Evolutionary conservation across 2,329 filamentous ascomycete species (phyloP).

Genomic region (Pseudogymnoascus sp.): DNA sequence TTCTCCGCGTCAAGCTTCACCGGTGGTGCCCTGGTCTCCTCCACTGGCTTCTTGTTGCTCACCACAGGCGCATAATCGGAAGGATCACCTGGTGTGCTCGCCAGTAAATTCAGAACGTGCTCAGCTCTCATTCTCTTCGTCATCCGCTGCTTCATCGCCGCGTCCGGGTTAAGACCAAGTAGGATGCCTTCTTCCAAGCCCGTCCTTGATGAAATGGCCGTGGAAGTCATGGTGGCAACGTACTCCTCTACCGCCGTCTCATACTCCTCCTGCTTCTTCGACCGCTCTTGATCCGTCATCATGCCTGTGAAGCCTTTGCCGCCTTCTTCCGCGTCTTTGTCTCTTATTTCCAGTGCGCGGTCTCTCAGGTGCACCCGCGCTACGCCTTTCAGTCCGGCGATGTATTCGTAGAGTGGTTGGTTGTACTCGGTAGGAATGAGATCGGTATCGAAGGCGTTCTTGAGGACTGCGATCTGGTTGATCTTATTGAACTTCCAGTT

Average conservation of each 20-base stretch:
- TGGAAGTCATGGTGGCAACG: constrained; percentile 22
- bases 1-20: constrained; percentile 39
- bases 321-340: constrained; percentile 47
- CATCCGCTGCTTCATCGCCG: constrained; percentile 46
- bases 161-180: constrained; percentile 35
- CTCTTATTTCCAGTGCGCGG: constrained; percentile 54
- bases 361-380: constrained; percentile 62
- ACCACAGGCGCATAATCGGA: background rate
- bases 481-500: constrained; percentile 97
- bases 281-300: constrained; percentile 36
- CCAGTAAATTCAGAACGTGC: constrained; percentile 48
- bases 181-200: constrained; percentile 28
- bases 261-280: constrained; percentile 48
- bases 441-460: constrained; percentile 68
- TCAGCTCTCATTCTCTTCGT: constrained; percentile 59
- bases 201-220: constrained; percentile 12
- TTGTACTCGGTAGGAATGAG: constrained; percentile 65
- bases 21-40: constrained; percentile 24
- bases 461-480: constrained; percentile 76
- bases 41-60: constrained; percentile 14
- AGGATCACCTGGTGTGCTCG: constrained; percentile 28
- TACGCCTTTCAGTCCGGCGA: constrained; percentile 69
- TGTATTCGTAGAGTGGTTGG: constrained; percentile 65
- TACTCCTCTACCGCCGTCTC: constrained; percentile 39
- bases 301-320: constrained; percentile 40